These are phyloP conservation scores for Fusarium verticillioides DNA, from an alignment of 2,329 filamentous ascomycete genomes.

Conservation along the genomic window DNA sequence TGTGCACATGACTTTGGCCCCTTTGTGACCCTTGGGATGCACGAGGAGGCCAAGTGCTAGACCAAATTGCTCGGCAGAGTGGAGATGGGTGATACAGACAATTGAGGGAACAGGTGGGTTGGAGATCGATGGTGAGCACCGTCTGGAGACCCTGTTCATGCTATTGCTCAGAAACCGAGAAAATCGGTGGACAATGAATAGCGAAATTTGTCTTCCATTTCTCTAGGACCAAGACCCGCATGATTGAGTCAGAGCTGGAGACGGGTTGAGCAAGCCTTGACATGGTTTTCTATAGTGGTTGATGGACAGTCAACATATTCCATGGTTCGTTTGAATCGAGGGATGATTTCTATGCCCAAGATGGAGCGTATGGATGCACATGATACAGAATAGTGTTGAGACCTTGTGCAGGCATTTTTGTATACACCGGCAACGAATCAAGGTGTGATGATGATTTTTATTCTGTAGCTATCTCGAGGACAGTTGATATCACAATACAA, in stretches of 20 bases:
- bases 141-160: conserved; percentile 31
- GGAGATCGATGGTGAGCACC: conserved; percentile 42
- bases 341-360: conserved; percentile 7
- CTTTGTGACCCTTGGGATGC: conserved; percentile 2
- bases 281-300: conserved; percentile 21
- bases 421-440: conserved; percentile 14
- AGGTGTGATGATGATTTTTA: conserved; percentile 29
- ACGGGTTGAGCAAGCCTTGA: conserved; percentile 28
- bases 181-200: conserved; percentile 31
- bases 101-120: conserved; percentile 33
- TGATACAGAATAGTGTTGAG: conserved; percentile 28
- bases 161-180: conserved; percentile 4
- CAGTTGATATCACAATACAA: neutral
- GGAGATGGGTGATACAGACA: conserved; percentile 20
- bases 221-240: conserved; percentile 20
- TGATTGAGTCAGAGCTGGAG: conserved; percentile 34
- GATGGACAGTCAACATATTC: conserved; percentile 11
- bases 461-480: neutral
- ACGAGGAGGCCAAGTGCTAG: conserved; percentile 27
- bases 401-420: conserved; percentile 21
- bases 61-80: conserved; percentile 31
- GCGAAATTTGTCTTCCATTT: conserved; percentile 33
- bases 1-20: conserved; percentile 21
- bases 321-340: conserved; percentile 9
- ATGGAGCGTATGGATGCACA: conserved; percentile 20